These are phyloP conservation scores for Lachancea waltii DNA, from an alignment of 805 yeast genomes.

Conservation along the genomic window DNA sequence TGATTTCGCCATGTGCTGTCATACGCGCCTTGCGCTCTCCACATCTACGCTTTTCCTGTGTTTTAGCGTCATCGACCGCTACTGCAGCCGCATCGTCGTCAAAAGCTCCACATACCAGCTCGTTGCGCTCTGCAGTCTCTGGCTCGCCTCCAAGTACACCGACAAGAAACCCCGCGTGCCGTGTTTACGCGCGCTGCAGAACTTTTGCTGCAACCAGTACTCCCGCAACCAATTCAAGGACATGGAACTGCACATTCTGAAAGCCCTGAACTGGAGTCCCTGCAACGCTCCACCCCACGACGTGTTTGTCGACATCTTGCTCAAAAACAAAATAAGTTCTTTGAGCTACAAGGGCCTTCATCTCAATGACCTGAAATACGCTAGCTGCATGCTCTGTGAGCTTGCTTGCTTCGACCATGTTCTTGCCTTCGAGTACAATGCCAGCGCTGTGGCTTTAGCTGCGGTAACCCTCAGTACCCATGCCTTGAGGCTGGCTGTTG, in stretches of 20 bases:
- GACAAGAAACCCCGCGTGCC: slow-evolving; percentile 65
- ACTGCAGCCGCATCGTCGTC: slow-evolving; percentile 74
- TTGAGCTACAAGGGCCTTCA: slow-evolving; percentile 26
- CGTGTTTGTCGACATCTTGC: slow-evolving; percentile 51
- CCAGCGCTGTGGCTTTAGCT: slow-evolving; percentile 45
- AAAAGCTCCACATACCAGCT: slow-evolving; percentile 79
- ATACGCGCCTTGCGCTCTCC: slow-evolving; percentile 54
- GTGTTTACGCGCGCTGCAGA: slow-evolving; percentile 43
- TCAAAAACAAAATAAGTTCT: slow-evolving; percentile 23
- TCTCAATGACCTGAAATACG: slow-evolving; percentile 44
- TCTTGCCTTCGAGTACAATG: slow-evolving; percentile 44
- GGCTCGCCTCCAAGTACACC: slow-evolving; percentile 80
- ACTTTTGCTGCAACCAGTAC: slow-evolving; percentile 53
- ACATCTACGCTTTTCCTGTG: slow-evolving; percentile 62
- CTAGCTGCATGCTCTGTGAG: slow-evolving; percentile 60
- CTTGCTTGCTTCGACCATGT: slow-evolving; percentile 56
- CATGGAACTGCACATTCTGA: slow-evolving; percentile 63
- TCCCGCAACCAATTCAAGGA: slow-evolving; percentile 51
- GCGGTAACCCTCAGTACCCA: slow-evolving; percentile 42
- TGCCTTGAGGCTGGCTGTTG: slow-evolving; percentile 34
- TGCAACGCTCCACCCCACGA: slow-evolving; percentile 54
- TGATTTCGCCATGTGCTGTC: slow-evolving; percentile 72
- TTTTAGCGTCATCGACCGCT: slow-evolving; percentile 73
- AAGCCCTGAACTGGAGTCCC: slow-evolving; percentile 58
- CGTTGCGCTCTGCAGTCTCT: slow-evolving; percentile 77